Base-by-base conservation (phyloP, 2,329 filamentous ascomycete species). In the Neonectria neomacrospora region DNA sequence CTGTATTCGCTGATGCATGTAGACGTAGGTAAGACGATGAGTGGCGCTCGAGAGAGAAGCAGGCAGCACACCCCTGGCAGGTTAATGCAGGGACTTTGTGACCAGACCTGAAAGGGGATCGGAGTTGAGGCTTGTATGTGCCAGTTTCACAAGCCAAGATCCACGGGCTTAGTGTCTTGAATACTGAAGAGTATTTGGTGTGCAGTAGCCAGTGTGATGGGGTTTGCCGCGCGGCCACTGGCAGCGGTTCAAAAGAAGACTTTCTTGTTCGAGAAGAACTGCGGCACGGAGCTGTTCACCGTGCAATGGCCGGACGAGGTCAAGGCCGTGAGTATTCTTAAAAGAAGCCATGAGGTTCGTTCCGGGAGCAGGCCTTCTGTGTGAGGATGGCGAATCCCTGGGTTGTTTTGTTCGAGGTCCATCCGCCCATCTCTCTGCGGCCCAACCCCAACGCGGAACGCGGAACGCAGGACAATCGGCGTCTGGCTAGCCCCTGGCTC, bases 1-100 rank as follows among this genome's bases (percentile, higher is more conserved):
- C 22, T 16, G 23, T 42, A 16, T 30, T 30, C 26, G 20, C 26
- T 58, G 26, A 26, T 50, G 47, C 26, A 14, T 5, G 28, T 14
- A 32, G 9, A 32, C 16, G 22, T 28, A 28, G 16, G 16, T 47
- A 23, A 14, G 26, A 44, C 41, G 48, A 57, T 50, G 44, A 50
- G 42, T 58, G 42, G 48, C 42, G 41, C 54, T 58, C 16, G 59
- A 52, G n/a, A 10, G 3, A 10, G 37, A 11, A 20, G 8, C 37
- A 41, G 26, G 32, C 32, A 51, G 18, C 54, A 14, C 23, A 48
- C 58, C 59, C 63, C 63, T 59, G 44, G 23, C 51, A 54, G 61
- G 58, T 65, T 69, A 68, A 65, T 68, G 68, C 68, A 71, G 68
- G 67, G 68, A 70, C 69, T 61, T 34, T 34, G 26, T 32, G 45